Percentiles rank a stretch among this genome's conserved stretches.
Conservation (phyloP, 345 rosid genomes). For the Bruguiera gymnorhiza region DNA sequence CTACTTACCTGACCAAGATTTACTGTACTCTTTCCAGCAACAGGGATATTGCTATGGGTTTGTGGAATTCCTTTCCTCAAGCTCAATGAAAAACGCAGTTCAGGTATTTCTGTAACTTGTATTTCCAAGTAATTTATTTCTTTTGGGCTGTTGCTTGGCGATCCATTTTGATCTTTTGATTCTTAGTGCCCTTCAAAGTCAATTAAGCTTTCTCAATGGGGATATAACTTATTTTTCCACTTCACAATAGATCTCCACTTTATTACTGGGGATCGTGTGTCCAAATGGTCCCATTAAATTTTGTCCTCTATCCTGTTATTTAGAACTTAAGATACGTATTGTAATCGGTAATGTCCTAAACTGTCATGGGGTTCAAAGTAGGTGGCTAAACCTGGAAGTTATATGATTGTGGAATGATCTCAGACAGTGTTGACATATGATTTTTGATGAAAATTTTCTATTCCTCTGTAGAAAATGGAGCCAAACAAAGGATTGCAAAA, state of each 20-base stretch:
- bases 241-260: too few species aligned
- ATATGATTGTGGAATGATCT: too few species aligned
- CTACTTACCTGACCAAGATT: neutral
- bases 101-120: slow-evolving; percentile 16
- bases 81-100: slow-evolving; percentile 24
- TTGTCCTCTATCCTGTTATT: neutral
- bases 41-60: slow-evolving; percentile 32
- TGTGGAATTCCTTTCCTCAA: slow-evolving; percentile 24
- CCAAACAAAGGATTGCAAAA: too few species aligned
- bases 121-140: neutral
- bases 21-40: slow-evolving; percentile 8
- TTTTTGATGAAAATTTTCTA: too few species aligned
- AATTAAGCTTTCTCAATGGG: neutral
- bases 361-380: too few species aligned
- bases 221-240: too few species aligned
- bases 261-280: neutral
- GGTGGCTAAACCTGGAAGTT: too few species aligned
- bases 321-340: too few species aligned
- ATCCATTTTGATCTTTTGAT: neutral
- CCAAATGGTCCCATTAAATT: neutral
- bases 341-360: too few species aligned
- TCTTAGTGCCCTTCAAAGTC: neutral
- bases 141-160: neutral
- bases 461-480: too few species aligned
- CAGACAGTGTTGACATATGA: too few species aligned